Evolutionary conservation across 148 eudicot species (phyloP).

Genomic region (Arctostaphylos glauca): DNA sequence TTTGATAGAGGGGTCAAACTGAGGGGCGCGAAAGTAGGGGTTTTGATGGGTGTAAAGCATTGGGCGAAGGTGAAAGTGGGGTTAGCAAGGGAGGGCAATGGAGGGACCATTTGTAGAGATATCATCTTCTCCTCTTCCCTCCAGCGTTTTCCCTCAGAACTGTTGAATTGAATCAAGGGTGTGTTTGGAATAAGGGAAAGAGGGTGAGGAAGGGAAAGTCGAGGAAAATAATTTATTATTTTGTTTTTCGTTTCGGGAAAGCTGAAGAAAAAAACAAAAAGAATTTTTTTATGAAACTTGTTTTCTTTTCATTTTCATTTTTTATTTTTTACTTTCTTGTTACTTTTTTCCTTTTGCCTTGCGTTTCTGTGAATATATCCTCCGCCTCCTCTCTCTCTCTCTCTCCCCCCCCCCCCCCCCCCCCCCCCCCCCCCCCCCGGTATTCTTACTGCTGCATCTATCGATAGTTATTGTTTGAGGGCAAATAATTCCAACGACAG

Average conservation of each 20-base stretch:
- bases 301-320: background rate
- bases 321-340: too few relatives aligned
- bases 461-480: too few relatives aligned
- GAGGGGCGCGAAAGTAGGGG: conserved; percentile 33
- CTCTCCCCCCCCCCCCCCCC: background rate
- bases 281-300: too few relatives aligned
- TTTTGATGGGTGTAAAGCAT: conserved; percentile 24
- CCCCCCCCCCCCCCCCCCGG: background rate
- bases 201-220: background rate
- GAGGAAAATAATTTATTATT: too few relatives aligned
- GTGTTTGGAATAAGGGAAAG: background rate
- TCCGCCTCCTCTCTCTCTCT: background rate
- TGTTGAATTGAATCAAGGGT: background rate
- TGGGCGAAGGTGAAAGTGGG: conserved; percentile 28
- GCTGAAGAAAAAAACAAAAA: too few relatives aligned
- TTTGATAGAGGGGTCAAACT: conserved; percentile 33
- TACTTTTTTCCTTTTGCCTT: background rate
- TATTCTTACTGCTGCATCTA: too few relatives aligned
- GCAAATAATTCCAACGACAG: background rate
- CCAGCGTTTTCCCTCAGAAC: background rate
- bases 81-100: conserved; percentile 35
- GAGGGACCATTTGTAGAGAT: conserved; percentile 40
- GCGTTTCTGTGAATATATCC: too few relatives aligned
- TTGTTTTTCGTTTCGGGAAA: too few relatives aligned
- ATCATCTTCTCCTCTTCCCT: conserved; percentile 38